Evolutionary conservation across 2,329 filamentous ascomycete genomes (phyloP).

Genomic region (Curvularia verruculosa): DNA sequence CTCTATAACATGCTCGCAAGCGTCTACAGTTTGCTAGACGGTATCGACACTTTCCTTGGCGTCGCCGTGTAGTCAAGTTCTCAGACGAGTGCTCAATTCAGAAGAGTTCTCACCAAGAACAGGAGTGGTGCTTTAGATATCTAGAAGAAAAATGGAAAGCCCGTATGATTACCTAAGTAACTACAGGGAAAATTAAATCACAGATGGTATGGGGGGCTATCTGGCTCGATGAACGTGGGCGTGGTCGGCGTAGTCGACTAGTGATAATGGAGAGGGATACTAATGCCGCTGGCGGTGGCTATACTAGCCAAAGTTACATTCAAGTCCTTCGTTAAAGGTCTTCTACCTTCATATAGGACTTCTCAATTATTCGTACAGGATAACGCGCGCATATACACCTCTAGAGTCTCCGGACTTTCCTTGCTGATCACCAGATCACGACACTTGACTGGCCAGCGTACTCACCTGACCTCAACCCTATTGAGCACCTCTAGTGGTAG

Average conservation of each 20-base stretch:
- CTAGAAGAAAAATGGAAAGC: not conserved
- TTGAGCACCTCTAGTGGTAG: slow-evolving; percentile 33
- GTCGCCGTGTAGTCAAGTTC: not conserved
- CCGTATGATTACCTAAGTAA: not conserved
- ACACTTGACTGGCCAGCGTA: slow-evolving; percentile 30
- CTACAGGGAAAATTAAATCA: not conserved
- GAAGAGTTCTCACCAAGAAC: not conserved
- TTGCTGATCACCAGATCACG: slow-evolving; percentile 22
- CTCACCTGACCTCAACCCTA: slow-evolving; percentile 37
- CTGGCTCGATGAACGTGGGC: slow-evolving; percentile 9
- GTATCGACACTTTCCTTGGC: not conserved
- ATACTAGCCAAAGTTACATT: slow-evolving; percentile 18
- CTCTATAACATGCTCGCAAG: not conserved
- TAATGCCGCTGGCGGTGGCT: not conserved
- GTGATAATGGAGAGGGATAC: not conserved
- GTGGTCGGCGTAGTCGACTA: not conserved
- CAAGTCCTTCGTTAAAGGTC: slow-evolving; percentile 15
- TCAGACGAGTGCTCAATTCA: not conserved
- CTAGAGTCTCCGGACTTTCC: slow-evolving; percentile 13
- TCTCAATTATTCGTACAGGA: slow-evolving; percentile 28
- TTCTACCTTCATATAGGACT: slow-evolving; percentile 12
- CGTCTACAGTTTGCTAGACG: not conserved
- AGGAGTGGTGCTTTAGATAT: not conserved
- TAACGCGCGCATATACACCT: slow-evolving; percentile 28
- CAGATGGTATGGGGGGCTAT: slow-evolving; percentile 29